A percentile compares a stretch with the other conserved stretches of the same genome.
Conservation (phyloP, 805 yeast species). For the Candida ulmi region DNA sequence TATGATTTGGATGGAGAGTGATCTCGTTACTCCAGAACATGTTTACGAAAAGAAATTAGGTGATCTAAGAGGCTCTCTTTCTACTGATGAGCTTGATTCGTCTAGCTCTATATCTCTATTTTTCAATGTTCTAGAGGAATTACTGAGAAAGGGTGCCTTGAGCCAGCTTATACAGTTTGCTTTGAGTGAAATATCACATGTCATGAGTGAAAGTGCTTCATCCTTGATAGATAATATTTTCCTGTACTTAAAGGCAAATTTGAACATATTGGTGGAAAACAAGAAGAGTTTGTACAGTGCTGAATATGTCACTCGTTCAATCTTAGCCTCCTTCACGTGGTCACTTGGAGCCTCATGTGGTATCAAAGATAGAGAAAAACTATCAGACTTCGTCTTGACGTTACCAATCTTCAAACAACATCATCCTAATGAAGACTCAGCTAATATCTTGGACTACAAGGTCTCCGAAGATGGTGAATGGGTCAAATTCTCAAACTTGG, state of each 20-base stretch:
- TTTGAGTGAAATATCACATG: conserved; percentile 1
- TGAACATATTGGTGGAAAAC: background rate
- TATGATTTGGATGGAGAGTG: conserved; percentile 64
- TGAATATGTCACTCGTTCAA: conserved; percentile 9
- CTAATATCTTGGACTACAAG: conserved; percentile 30
- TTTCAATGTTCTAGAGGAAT: background rate
- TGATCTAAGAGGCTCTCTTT: conserved; percentile 1
- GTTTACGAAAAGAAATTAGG: conserved; percentile 19
- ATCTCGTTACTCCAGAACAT: conserved; percentile 18
- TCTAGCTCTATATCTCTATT: background rate
- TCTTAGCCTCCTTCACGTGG: conserved; percentile 46
- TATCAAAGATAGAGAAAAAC: conserved; percentile 30
- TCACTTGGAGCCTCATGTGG: conserved; percentile 57
- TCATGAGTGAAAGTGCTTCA: conserved; percentile 5
- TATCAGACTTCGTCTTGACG: conserved; percentile 27
- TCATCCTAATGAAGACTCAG: conserved; percentile 6
- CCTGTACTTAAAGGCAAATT: conserved; percentile 1
- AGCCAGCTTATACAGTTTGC: background rate
- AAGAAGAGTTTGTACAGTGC: background rate
- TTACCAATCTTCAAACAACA: conserved; percentile 17
- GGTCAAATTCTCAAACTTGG: conserved; percentile 45
- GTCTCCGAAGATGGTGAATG: conserved; percentile 42
- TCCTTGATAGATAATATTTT: conserved; percentile 6
- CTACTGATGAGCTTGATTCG: conserved; percentile 11
- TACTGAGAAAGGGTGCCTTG: background rate